Evolutionary conservation across 2,329 filamentous ascomycete genomes (phyloP), one percentile per base, ranked within the genome.

Genomic region (Hortaea werneckii): DNA sequence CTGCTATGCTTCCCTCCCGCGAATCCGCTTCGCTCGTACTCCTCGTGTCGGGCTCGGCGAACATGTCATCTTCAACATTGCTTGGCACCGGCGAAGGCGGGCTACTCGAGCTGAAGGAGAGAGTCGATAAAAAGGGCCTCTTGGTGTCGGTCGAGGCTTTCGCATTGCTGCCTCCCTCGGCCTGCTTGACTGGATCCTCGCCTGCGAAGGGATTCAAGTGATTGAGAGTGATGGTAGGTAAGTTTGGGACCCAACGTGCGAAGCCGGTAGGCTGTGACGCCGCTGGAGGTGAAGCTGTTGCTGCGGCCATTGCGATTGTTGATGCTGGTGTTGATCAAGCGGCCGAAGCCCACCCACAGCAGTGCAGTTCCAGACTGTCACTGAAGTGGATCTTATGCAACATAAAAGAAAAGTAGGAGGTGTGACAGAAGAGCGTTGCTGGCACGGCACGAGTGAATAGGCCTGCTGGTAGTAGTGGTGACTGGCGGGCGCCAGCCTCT

Each of bases 31-130:
- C 53, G 40, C 54, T 56, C 37, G 48, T 61, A 47, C 52, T 58
- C n/a, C 52, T 50, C 13, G 54, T 52, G 6, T 62, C 58, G 7
- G 60, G 55, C 49, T 65, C 62, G n/a, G 54, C 57, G 32, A 62
- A 61, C 59, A 65, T 62, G 42, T 58, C 48, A 13, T 55, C 57
- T 12, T 44, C 50, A 20, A 46, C 54, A 44, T 55, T 61, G 37
- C 52, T 50, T 26, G 52, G 54, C 6, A 59, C 60, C n/a, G 55
- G 58, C 6, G 56, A 51, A 9, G 58, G 49, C 4, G 41, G 41
- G 34, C 28, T 45, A 11, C 34, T 32, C 28, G 48, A 46, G 27
- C 37, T 30, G 32, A 45, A 40, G 34, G 45, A 39, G 40, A 44
- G 42, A 27, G 46, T 52, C 29, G 32, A 35, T 9, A 35, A n/a